A percentile compares a stretch with the other conserved stretches of the same genome.
Conservation (phyloP, 2,329 filamentous ascomycete species). For the Cryphonectria parasitica region DNA sequence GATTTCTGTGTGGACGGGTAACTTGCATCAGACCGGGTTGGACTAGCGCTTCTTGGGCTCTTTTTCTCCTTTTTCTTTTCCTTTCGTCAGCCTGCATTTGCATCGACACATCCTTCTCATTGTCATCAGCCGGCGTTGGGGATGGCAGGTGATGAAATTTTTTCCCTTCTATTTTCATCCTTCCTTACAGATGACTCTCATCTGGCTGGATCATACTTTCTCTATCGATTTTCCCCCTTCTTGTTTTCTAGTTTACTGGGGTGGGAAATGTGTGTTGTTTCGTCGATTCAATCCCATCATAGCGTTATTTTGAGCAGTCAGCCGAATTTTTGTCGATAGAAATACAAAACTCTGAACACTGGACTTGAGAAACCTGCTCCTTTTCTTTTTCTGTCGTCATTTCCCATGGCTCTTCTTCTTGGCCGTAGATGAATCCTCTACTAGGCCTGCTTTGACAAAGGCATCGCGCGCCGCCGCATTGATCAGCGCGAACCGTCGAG, state of each 20-base stretch:
- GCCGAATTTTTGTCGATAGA: not conserved
- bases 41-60: not conserved
- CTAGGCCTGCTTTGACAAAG: conserved; percentile 75
- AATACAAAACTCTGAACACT: not conserved
- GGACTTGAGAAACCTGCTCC: not conserved
- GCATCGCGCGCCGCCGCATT: conserved; percentile 85
- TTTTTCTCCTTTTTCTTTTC: not conserved
- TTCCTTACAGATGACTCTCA: not conserved
- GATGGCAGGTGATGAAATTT: conserved; percentile 2
- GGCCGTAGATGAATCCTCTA: conserved; percentile 52
- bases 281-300: not conserved
- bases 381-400: conserved; percentile 28
- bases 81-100: not conserved
- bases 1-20: not conserved
- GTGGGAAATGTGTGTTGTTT: not conserved
- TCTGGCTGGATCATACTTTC: not conserved
- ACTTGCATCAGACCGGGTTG: not conserved
- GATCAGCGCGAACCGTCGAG: conserved; percentile 87
- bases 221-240: not conserved
- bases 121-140: conserved; percentile 21
- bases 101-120: not conserved
- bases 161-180: not conserved
- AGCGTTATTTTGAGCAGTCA: not conserved
- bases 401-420: conserved; percentile 49
- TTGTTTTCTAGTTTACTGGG: not conserved